A percentile compares a stretch with the other conserved stretches of the same genome.
Conservation (phyloP, 768 basidiomycete species). For the Podaxis carcinomalis region DNA sequence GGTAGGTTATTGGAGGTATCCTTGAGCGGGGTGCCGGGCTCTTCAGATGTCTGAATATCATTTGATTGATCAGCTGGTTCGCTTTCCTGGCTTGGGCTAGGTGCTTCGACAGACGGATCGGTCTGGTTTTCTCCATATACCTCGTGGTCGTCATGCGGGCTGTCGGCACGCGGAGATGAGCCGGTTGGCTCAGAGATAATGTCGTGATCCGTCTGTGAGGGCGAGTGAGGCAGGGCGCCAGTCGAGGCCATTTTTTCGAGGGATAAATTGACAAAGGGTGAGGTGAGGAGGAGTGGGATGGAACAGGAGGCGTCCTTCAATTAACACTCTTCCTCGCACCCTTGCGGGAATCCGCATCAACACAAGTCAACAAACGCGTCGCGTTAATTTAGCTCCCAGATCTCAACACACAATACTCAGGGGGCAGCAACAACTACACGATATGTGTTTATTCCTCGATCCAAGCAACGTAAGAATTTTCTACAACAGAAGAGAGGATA, state of each 20-base stretch:
- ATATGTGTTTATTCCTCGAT: background rate
- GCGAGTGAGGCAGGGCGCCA: background rate
- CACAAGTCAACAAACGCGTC: conserved; percentile 30
- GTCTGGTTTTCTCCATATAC: background rate
- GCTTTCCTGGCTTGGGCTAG: conserved; percentile 7
- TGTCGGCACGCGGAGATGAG: background rate
- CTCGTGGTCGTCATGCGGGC: conserved; percentile 10
- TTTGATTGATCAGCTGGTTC: conserved; percentile 11
- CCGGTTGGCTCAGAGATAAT: background rate
- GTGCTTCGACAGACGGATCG: conserved; percentile 8
- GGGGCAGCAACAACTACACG: background rate
- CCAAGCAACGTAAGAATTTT: background rate
- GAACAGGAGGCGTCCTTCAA: background rate
- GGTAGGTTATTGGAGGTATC: background rate
- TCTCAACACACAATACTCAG: background rate
- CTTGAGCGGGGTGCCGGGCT: background rate
- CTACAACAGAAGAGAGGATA: conserved; percentile 35
- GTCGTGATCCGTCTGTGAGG: background rate
- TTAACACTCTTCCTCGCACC: background rate
- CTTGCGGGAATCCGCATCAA: conserved; percentile 2
- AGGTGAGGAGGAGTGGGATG: background rate
- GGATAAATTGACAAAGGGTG: background rate
- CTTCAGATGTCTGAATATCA: background rate
- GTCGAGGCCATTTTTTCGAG: background rate
- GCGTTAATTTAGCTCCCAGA: conserved; percentile 10